A percentile compares a stretch with the other conserved stretches of the same genome.
These are phyloP conservation scores for Aspergillus asperescens DNA, from an alignment of 495 filamentous ascomycete species.

Conservation along the genomic window DNA sequence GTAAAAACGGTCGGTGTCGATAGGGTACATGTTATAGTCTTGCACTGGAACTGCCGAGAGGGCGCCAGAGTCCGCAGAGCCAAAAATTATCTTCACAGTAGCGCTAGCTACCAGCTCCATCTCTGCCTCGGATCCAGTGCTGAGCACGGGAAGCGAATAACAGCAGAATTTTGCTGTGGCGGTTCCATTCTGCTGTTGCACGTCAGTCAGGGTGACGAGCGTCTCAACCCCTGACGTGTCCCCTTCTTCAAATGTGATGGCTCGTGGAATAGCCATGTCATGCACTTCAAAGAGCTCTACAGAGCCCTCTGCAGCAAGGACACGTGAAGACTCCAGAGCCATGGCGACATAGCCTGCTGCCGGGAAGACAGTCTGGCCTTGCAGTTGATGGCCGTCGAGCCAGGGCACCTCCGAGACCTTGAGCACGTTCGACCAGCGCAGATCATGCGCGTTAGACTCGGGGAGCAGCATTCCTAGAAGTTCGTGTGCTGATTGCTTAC, in stretches of 20 bases:
- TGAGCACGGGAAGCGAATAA: too few species aligned
- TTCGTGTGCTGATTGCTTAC: slow-evolving; percentile 19
- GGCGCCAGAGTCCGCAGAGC: slow-evolving; percentile 18
- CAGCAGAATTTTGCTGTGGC: too few species aligned
- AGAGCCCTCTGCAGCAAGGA: slow-evolving; percentile 8
- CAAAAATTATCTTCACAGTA: too few species aligned
- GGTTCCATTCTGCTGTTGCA: too few species aligned
- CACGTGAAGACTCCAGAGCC: slow-evolving; percentile 46
- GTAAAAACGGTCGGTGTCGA: slow-evolving; percentile 37
- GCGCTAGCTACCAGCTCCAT: too few species aligned
- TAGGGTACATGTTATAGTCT: not conserved
- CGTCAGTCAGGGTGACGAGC: slow-evolving; percentile 17
- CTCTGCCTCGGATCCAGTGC: too few species aligned
- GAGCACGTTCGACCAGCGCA: slow-evolving; percentile 36
- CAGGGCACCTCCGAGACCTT: slow-evolving; percentile 34
- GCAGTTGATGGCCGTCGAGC: slow-evolving; percentile 37
- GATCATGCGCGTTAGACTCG: slow-evolving; percentile 17
- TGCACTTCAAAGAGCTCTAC: slow-evolving; percentile 29
- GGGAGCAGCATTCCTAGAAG: slow-evolving; percentile 27
- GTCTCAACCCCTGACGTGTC: slow-evolving; percentile 30
- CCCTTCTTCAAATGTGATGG: slow-evolving; percentile 49
- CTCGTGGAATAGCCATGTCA: slow-evolving; percentile 37
- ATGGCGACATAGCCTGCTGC: slow-evolving; percentile 53
- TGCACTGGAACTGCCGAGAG: not conserved
- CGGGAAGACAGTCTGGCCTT: slow-evolving; percentile 51